phyloP scores from a whole-genome alignment of 192 early-diverging fungal genomes.

The Coemansia guatemalensis region DNA sequence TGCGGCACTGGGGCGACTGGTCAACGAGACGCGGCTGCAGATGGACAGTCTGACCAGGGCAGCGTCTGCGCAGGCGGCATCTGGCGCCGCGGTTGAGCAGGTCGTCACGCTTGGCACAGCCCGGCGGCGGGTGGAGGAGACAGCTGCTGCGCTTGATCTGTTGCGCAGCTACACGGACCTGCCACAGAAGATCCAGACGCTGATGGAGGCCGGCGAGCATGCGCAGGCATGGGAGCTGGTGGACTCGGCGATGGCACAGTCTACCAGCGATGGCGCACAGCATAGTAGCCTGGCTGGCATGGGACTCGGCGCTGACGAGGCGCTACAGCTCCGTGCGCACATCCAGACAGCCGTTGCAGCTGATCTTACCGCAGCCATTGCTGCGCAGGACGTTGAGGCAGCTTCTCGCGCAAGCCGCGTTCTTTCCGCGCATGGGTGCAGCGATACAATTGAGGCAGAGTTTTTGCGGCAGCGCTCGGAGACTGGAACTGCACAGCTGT shows the following conservation, averaged over 20 bases:
- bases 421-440: slow-evolving; percentile 17
- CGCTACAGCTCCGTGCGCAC: slow-evolving; percentile 6
- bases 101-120: slow-evolving; percentile 31
- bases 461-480: slow-evolving; percentile 22
- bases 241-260: neutral
- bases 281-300: neutral
- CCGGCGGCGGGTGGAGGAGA: slow-evolving; percentile 18
- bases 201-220: slow-evolving; percentile 30
- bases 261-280: neutral
- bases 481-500: slow-evolving; percentile 17
- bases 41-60: slow-evolving; percentile 14
- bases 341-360: slow-evolving; percentile 10
- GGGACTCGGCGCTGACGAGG: slow-evolving; percentile 4
- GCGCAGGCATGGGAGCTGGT: slow-evolving; percentile 36
- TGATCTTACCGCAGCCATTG: slow-evolving; percentile 11
- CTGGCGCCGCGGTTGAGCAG: slow-evolving; percentile 18
- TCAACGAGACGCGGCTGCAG: slow-evolving; percentile 27
- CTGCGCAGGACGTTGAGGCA: slow-evolving; percentile 12
- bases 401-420: slow-evolving; percentile 10
- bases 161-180: slow-evolving; percentile 38
- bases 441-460: slow-evolving; percentile 15
- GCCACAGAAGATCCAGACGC: slow-evolving; percentile 28
- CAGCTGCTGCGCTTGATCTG: slow-evolving; percentile 27
- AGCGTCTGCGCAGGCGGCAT: slow-evolving; percentile 17
- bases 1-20: slow-evolving; percentile 25